Evolutionary conservation across 208 protist species (phyloP), one percentile per base, ranked within the genome.

Genomic region (Trypanosoma melophagium): DNA sequence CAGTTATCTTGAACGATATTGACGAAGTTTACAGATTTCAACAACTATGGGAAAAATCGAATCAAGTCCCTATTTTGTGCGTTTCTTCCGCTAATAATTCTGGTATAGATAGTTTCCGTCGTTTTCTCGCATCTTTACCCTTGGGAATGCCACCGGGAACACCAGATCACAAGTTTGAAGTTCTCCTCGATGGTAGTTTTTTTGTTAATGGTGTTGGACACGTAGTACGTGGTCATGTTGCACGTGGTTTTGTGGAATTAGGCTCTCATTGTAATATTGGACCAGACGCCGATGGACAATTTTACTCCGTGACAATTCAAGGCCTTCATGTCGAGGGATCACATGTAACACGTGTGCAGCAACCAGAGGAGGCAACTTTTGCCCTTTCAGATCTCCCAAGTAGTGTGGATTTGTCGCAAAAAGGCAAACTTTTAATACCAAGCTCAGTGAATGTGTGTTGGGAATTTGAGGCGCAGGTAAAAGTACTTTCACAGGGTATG

Each of bases 201-300:
- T 68, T 64, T 19, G 83, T 97, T 17, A 58, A 75, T n/a, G 92
- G 84, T 22, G 94, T 98, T 1, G 97, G 96, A 10, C 92, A 91
- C 3, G 96, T 99, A 28, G 95, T 99, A 57, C 86, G 71, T 57
- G 98, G 97, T 35, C 92, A 90, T 19, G 82, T 99, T 3, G 56
- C 86, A 21, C 55, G 68, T n/a, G 97, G 98, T 38, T 58, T 53
- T 7, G 80, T 99, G n/a, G 71, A 78, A 9, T 76, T 90, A 19
- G 94, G 94, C 16, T 84, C 91, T 52, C 83, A 52, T 17, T 81
- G 98, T 60, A 84, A 86, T 53, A 75, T 99, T 8, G 98, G 98
- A 13, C 98, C 98, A 7, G 92, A 97, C 64, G 76, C 71, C 7
- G 66, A 82, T 24, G 97, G 97, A 22, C 59, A 70, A n/a, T 99